Evolutionary conservation across 192 early-diverging fungal genomes (phyloP), one percentile per base, ranked within the genome.

Genomic region (Dispira simplex): DNA sequence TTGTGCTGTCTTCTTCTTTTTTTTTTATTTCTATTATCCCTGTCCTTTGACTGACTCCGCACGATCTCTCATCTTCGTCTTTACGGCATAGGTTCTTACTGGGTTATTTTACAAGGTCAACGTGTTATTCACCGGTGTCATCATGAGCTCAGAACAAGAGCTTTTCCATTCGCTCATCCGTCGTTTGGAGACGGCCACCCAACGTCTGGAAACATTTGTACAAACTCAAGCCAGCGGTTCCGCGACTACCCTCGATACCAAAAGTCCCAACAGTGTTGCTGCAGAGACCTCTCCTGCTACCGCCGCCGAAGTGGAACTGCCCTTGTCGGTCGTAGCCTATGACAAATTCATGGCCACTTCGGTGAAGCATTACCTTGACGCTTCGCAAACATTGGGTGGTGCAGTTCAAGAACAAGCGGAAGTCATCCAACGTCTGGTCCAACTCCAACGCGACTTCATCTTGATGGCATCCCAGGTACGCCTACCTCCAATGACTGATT

Each of bases 101-200:
- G 32, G 32, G 32, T 39, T 39, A 39, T 6, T 39, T 39, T 39
- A 39, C 32, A 39, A 39, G 32, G 32, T 6, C 32, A 39, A 39
- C 32, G 32, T 39, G 32, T 39, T 39, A 39, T 39, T 39, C 32
- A 6, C 32, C 32, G 6, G 32, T 39, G 32, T 39, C 32, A 39
- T 39, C 32, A 39, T 39, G 32, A 39, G 32, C 32, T 39, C 32
- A 1, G 32, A 39, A 39, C 58, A 60, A 43, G 58, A 60, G 21
- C 9, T 43, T 9, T 44, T 78, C 21, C 65, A 69, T 12, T 77
- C 78, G 46, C 83, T 99, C 52, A 75, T 97, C 62, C 91, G 85
- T 78, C 84, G 96, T 32, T 78, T 99, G 43, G 96, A 99, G 75
- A 80, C 85, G 23, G 94, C 93, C 59, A 94, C 94, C 14, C 75